Evolutionary conservation across 768 basidiomycete genomes (phyloP).

Genomic region (Artomyces pyxidatus): DNA sequence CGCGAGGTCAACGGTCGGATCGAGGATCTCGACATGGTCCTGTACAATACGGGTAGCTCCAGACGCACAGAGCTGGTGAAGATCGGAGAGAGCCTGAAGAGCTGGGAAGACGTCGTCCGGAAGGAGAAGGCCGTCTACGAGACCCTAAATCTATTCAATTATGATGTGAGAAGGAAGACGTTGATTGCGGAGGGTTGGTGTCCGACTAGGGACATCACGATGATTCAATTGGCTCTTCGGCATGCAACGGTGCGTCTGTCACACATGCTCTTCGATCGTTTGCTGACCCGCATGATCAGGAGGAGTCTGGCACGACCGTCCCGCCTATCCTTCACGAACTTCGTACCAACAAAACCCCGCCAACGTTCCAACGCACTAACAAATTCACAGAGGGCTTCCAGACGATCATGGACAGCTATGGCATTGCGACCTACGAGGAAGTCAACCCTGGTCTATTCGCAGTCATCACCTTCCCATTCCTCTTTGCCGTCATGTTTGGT

Average conservation of each 20-base stretch:
- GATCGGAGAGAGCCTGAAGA: slow-evolving; percentile 76
- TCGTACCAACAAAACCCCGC: slow-evolving; percentile 83
- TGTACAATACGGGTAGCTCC: slow-evolving; percentile 83
- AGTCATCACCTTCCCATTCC: slow-evolving; percentile 89
- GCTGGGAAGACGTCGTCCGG: slow-evolving; percentile 90
- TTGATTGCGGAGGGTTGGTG: slow-evolving; percentile 98
- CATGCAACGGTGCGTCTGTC: slow-evolving; percentile 62
- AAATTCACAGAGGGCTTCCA: slow-evolving; percentile 97
- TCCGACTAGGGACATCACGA: slow-evolving; percentile 82
- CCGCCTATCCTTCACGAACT: slow-evolving; percentile 91
- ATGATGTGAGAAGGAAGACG: slow-evolving; percentile 89
- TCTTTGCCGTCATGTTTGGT: slow-evolving; percentile 99
- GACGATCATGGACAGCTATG: slow-evolving; percentile 96
- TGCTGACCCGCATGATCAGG: slow-evolving; percentile 28
- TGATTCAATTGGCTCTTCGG: slow-evolving; percentile 80
- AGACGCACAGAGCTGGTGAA: slow-evolving; percentile 76
- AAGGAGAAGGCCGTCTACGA: slow-evolving; percentile 97
- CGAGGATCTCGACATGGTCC: slow-evolving; percentile 83
- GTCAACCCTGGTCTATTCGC: slow-evolving; percentile 95
- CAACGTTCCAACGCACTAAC: slow-evolving; percentile 91
- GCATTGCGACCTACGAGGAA: slow-evolving; percentile 90
- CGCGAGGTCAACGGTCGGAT: slow-evolving; percentile 82
- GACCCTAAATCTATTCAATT: slow-evolving; percentile 92
- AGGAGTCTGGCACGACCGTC: slow-evolving; percentile 87
- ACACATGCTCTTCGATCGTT: background rate